Percentiles rank a stretch among this genome's conserved stretches.
Conservation (phyloP, 2,329 filamentous ascomycete species). For the Amauroascus verrucosus region DNA sequence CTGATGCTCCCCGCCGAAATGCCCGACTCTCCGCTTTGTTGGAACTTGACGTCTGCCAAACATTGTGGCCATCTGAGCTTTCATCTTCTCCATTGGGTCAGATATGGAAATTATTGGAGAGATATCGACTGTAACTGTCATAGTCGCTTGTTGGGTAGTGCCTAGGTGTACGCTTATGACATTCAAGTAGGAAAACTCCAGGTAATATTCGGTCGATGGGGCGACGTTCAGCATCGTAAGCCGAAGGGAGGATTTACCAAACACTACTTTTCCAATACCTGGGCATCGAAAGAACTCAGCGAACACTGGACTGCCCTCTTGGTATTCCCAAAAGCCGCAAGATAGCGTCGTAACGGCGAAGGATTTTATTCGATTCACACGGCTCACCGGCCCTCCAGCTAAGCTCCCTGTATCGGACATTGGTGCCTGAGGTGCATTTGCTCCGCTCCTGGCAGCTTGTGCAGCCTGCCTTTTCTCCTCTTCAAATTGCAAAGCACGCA, state of each 20-base stretch:
- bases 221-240: conserved; percentile 34
- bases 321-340: conserved; percentile 44
- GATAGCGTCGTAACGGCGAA: conserved; percentile 25
- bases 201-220: conserved; percentile 34
- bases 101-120: conserved; percentile 19
- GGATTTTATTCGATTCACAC: conserved; percentile 9
- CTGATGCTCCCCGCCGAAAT: conserved; percentile 17
- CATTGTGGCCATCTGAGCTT: neutral
- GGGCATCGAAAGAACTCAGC: conserved; percentile 22
- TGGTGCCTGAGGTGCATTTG: neutral
- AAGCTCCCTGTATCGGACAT: conserved; percentile 8
- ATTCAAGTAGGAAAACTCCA: conserved; percentile 21
- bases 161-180: conserved; percentile 18
- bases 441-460: neutral
- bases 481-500: conserved; percentile 17
- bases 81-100: conserved; percentile 11
- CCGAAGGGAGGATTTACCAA: conserved; percentile 37
- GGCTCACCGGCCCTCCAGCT: neutral
- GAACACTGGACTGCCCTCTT: conserved; percentile 33
- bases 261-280: conserved; percentile 27
- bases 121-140: conserved; percentile 38
- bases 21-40: conserved; percentile 15
- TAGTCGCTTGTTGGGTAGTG: conserved; percentile 16
- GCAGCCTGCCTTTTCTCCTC: conserved; percentile 14
- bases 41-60: conserved; percentile 1